Percentiles rank a stretch among this genome's conserved stretches.
These are phyloP conservation scores for Botrytis fabae DNA, from an alignment of 2,329 filamentous ascomycete species.

Conservation along the genomic window DNA sequence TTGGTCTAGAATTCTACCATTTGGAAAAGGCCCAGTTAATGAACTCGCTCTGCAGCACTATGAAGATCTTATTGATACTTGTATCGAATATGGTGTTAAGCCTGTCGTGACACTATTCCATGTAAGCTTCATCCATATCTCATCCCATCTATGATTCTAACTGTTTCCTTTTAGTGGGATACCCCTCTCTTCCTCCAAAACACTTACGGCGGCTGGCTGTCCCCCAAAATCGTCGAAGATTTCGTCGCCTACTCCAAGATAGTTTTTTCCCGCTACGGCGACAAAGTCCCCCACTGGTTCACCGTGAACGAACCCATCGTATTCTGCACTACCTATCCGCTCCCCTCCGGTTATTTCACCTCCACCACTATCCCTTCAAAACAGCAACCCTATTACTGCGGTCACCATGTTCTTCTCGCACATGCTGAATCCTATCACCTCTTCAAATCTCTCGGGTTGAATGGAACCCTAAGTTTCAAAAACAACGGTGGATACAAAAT, in stretches of 20 bases:
- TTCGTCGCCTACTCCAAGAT: conserved; percentile 55
- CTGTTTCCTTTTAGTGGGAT: conserved; percentile 32
- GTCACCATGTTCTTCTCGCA: conserved; percentile 48
- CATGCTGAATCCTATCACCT: conserved; percentile 52
- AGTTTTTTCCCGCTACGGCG: conserved; percentile 51
- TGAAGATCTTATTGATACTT: conserved; percentile 53
- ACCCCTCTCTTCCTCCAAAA: conserved; percentile 42
- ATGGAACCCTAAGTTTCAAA: conserved; percentile 49
- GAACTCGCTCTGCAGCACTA: conserved; percentile 53
- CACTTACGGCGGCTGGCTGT: conserved; percentile 47
- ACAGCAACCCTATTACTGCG: conserved; percentile 44
- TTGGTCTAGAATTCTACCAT: conserved; percentile 55
- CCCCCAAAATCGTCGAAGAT: conserved; percentile 49
- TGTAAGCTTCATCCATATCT: not conserved
- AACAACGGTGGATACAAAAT: conserved; percentile 49
- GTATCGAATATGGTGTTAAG: conserved; percentile 51
- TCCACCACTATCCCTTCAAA: conserved; percentile 43
- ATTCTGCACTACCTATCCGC: conserved; percentile 33
- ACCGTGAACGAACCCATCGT: conserved; percentile 54
- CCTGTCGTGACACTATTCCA: conserved; percentile 52
- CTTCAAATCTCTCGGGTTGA: conserved; percentile 53
- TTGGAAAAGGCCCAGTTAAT: conserved; percentile 52
- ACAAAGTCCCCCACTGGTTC: conserved; percentile 52
- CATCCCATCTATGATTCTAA: not conserved
- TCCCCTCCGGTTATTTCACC: conserved; percentile 43